Percentiles rank a stretch among this genome's conserved stretches.
These are phyloP conservation scores for Monilinia fructigena DNA, from an alignment of 2,329 filamentous ascomycete genomes.

Conservation along the genomic window DNA sequence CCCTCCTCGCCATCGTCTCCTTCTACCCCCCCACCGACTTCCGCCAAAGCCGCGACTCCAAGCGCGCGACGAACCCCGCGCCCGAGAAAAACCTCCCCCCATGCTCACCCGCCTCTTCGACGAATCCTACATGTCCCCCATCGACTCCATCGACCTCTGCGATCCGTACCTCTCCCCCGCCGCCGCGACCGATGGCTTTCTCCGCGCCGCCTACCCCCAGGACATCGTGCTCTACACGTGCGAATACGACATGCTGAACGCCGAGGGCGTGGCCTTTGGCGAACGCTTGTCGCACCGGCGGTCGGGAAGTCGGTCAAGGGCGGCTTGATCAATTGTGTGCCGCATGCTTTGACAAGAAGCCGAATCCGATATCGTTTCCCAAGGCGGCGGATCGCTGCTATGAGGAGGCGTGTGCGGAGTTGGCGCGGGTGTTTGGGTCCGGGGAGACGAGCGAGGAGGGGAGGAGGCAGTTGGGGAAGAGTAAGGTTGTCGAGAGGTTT, in stretches of 20 bases:
- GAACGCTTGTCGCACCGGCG: slow-evolving; percentile 51
- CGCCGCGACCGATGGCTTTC: slow-evolving; percentile 52
- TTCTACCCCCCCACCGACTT: slow-evolving; percentile 65
- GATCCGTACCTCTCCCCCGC: slow-evolving; percentile 59
- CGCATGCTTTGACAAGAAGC: slow-evolving; percentile 66
- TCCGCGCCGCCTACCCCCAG: slow-evolving; percentile 49
- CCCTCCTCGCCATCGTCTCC: slow-evolving; percentile 53
- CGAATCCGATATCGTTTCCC: slow-evolving; percentile 53
- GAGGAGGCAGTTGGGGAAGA: slow-evolving; percentile 32
- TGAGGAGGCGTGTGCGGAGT: slow-evolving; percentile 37
- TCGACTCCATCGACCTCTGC: slow-evolving; percentile 44
- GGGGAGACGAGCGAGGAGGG: slow-evolving; percentile 32
- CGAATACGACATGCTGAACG: slow-evolving; percentile 64
- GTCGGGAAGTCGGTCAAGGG: slow-evolving; percentile 58
- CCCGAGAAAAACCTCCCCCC: slow-evolving; percentile 60
- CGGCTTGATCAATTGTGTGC: slow-evolving; percentile 56
- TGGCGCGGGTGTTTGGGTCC: slow-evolving; percentile 35
- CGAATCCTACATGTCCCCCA: slow-evolving; percentile 57
- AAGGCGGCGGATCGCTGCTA: slow-evolving; percentile 38
- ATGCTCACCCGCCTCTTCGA: slow-evolving; percentile 63
- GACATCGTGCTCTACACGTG: slow-evolving; percentile 60
- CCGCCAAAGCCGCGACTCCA: slow-evolving; percentile 55
- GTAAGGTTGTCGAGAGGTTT: slow-evolving; percentile 35
- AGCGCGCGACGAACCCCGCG: slow-evolving; percentile 52
- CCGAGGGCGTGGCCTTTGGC: slow-evolving; percentile 60